Percentiles rank a stretch among this genome's conserved stretches.
These are phyloP conservation scores for Gloeopeniophorella convolvens DNA, from an alignment of 768 basidiomycete genomes.

Conservation along the genomic window DNA sequence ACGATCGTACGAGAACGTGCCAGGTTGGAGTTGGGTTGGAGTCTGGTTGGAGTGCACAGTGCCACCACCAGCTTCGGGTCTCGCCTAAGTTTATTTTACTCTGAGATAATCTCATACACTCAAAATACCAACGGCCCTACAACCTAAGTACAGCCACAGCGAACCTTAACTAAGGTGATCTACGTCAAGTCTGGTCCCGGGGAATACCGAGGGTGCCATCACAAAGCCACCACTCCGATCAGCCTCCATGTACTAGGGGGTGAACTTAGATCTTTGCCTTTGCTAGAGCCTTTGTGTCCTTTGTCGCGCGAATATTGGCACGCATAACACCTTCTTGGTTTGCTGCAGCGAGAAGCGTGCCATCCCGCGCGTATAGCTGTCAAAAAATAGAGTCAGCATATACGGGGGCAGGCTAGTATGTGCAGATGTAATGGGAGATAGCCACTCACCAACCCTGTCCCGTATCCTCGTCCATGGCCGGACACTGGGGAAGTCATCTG, in stretches of 20 bases:
- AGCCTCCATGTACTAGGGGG: neutral
- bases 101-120: too few species aligned
- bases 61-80: too few species aligned
- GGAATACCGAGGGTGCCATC: too few species aligned
- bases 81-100: too few species aligned
- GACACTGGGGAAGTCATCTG: neutral
- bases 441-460: slow-evolving; percentile 4
- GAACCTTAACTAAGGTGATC: too few species aligned
- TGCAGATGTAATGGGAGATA: neutral
- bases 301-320: neutral
- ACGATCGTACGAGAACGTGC: too few species aligned
- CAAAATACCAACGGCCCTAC: too few species aligned
- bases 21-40: too few species aligned
- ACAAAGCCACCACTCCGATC: too few species aligned
- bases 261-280: neutral
- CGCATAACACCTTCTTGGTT: slow-evolving; percentile 15
- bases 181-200: too few species aligned
- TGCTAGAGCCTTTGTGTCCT: neutral
- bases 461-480: slow-evolving; percentile 2
- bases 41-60: too few species aligned
- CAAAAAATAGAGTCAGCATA: neutral
- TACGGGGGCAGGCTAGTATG: neutral
- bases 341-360: slow-evolving; percentile 10
- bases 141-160: too few species aligned
- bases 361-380: slow-evolving; percentile 8